A percentile compares a stretch with the other conserved stretches of the same genome.
phyloP scores from a whole-genome alignment of 2,329 filamentous ascomycete genomes.

The Stachybotrys chartarum region DNA sequence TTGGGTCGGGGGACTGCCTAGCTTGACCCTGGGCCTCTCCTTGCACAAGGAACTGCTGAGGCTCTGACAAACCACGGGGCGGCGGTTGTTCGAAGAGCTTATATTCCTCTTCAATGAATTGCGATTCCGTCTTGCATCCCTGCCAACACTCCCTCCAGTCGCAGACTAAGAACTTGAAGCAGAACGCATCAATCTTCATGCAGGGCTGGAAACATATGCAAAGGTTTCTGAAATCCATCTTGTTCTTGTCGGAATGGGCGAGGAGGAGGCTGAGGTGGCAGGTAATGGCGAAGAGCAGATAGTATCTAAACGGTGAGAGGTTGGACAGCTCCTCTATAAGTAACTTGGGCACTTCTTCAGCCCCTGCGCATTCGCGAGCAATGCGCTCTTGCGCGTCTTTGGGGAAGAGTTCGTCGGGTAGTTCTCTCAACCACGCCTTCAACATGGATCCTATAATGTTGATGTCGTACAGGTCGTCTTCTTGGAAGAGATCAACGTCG shows the following conservation, averaged over 20 bases:
- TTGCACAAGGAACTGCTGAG: constrained; percentile 12
- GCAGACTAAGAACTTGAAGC: constrained; percentile 90
- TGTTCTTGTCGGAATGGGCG: constrained; percentile 90
- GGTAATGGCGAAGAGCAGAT: constrained; percentile 93
- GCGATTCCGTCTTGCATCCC: constrained; percentile 84
- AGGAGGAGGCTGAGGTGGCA: constrained; percentile 89
- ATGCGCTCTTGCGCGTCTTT: constrained; percentile 76
- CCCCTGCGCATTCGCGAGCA: constrained; percentile 69
- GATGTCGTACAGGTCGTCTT: constrained; percentile 85
- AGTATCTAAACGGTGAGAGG: constrained; percentile 95
- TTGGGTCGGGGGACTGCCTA: constrained; percentile 52
- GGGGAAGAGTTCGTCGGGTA: constrained; percentile 92
- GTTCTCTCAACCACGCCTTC: constrained; percentile 88
- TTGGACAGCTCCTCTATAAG: constrained; percentile 88
- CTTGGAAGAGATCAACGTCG: constrained; percentile 85
- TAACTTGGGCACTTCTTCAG: constrained; percentile 74
- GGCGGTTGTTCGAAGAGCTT: constrained; percentile 50
- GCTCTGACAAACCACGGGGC: constrained; percentile 39
- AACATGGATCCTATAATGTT: constrained; percentile 96
- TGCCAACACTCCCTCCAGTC: constrained; percentile 98
- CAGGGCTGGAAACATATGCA: constrained; percentile 97
- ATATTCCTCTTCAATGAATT: constrained; percentile 66
- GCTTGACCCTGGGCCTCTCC: constrained; percentile 9
- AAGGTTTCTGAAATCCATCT: constrained; percentile 94
- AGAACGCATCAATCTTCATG: constrained; percentile 92